phyloP scores from a whole-genome alignment of 148 eudicot species.

The Chenopodium quinoa region DNA sequence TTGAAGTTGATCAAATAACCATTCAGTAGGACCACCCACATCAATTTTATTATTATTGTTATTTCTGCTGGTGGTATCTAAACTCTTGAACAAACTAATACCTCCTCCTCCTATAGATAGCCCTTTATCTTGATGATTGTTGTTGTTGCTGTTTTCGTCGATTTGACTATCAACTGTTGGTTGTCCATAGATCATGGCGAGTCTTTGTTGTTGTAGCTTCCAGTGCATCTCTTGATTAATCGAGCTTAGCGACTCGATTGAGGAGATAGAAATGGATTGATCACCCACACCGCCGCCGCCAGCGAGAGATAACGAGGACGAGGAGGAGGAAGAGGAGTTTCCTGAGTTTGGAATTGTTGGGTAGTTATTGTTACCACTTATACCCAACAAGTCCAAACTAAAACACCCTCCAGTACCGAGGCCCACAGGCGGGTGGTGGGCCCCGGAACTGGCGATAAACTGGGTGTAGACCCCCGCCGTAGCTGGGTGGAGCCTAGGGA shows the following conservation, averaged over 20 bases:
- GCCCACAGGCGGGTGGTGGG: background rate
- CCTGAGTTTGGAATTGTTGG: conserved; percentile 1
- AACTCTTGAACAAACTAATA: conserved; percentile 48
- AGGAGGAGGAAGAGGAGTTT: background rate
- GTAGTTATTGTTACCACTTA: conserved; percentile 1
- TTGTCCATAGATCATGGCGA: conserved; percentile 49
- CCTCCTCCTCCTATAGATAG: background rate
- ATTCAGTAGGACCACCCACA: conserved; percentile 36
- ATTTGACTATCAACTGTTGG: conserved; percentile 22
- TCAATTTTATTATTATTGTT: background rate
- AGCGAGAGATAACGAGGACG: background rate
- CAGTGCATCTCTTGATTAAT: conserved; percentile 86
- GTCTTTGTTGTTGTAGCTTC: conserved; percentile 74
- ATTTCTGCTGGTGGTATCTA: conserved; percentile 27
- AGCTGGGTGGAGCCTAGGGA: conserved; percentile 31
- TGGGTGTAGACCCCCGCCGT: conserved; percentile 32
- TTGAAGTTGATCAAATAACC: conserved; percentile 53
- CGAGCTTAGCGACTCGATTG: conserved; percentile 79
- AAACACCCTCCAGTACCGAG: conserved; percentile 7
- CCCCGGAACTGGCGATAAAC: conserved; percentile 16
- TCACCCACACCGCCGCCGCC: background rate
- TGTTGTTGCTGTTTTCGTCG: conserved; percentile 9
- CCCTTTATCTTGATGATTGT: conserved; percentile 6
- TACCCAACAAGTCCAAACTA: conserved; percentile 26
- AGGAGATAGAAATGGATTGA: conserved; percentile 35